A percentile compares a stretch with the other conserved stretches of the same genome.
phyloP scores from a whole-genome alignment of 1,284 basidiomycete species.

The Ustilago tritici region DNA sequence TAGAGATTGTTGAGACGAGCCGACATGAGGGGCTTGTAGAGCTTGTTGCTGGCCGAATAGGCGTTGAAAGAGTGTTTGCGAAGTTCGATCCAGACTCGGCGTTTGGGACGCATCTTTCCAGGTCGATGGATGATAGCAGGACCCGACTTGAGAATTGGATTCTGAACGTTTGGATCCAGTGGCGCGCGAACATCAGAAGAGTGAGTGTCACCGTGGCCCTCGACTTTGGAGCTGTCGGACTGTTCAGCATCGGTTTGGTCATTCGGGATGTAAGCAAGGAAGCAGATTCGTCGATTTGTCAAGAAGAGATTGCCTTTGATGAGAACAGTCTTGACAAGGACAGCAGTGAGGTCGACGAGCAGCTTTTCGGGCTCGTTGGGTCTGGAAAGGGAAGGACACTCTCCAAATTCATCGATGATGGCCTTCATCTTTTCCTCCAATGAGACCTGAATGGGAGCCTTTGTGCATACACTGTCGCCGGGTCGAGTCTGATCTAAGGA shows the following conservation, averaged over 20 bases:
- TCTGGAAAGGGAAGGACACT: slow-evolving; percentile 28
- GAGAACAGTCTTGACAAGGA: slow-evolving; percentile 58
- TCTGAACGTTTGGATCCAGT: slow-evolving; percentile 32
- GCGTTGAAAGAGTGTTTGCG: slow-evolving; percentile 52
- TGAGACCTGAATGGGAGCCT: slow-evolving; percentile 23
- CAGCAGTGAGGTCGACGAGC: slow-evolving; percentile 42
- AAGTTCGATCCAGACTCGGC: slow-evolving; percentile 60
- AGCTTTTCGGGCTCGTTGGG: slow-evolving; percentile 51
- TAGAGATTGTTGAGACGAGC: slow-evolving; percentile 54
- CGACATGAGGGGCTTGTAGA: slow-evolving; percentile 59
- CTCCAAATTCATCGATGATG: slow-evolving; percentile 60
- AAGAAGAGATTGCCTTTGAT: slow-evolving; percentile 61
- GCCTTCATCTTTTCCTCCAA: slow-evolving; percentile 51
- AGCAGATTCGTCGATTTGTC: slow-evolving; percentile 61
- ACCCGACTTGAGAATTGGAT: slow-evolving; percentile 55
- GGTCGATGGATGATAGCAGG: slow-evolving; percentile 54
- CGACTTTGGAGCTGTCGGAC: background rate
- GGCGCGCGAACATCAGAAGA: slow-evolving; percentile 14
- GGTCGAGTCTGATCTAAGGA: slow-evolving; percentile 19
- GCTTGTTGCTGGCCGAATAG: slow-evolving; percentile 58
- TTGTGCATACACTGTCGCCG: slow-evolving; percentile 24
- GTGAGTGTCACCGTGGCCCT: background rate
- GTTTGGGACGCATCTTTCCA: slow-evolving; percentile 51
- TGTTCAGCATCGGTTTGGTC: slow-evolving; percentile 10
- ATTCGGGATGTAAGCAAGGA: slow-evolving; percentile 57